Evolutionary conservation across 2,329 filamentous ascomycete genomes (phyloP).

Genomic region (Pestalotiopsis sp.): DNA sequence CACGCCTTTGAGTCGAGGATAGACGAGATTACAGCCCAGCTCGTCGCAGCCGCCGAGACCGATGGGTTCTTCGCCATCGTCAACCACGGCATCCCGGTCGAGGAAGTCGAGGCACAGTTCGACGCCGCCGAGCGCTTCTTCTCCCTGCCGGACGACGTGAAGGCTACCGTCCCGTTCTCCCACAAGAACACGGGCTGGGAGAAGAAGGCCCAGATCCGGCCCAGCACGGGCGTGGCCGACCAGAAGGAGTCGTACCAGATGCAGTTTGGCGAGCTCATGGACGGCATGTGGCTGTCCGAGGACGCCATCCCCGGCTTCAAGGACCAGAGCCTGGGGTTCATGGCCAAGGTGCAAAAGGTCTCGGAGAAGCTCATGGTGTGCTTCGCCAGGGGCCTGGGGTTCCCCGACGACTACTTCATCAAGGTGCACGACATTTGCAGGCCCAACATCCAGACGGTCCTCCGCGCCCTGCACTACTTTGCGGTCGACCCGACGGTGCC

Average conservation of each 20-base stretch:
- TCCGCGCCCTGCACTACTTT: constrained; percentile 59
- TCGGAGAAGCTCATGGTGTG: constrained; percentile 59
- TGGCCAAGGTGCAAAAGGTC: constrained; percentile 52
- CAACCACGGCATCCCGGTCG: constrained; percentile 52
- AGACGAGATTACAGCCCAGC: constrained; percentile 51
- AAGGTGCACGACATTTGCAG: constrained; percentile 50
- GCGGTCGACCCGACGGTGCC: constrained; percentile 37
- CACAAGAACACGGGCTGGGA: constrained; percentile 62
- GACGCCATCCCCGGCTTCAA: constrained; percentile 49
- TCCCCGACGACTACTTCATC: constrained; percentile 56
- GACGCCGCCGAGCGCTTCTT: constrained; percentile 53
- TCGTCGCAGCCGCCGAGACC: constrained; percentile 55
- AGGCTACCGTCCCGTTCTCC: constrained; percentile 55
- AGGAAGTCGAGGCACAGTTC: constrained; percentile 54
- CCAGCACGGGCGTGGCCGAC: constrained; percentile 58
- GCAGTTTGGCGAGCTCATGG: constrained; percentile 58
- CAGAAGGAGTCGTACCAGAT: constrained; percentile 64
- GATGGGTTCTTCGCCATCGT: constrained; percentile 61
- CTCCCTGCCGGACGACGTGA: constrained; percentile 48
- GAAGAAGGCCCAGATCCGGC: constrained; percentile 56
- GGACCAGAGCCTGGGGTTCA: constrained; percentile 46
- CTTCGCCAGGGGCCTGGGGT: constrained; percentile 57
- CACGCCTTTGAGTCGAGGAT: constrained; percentile 51
- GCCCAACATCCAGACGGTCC: constrained; percentile 54
- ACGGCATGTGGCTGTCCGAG: constrained; percentile 52